Base-by-base conservation (phyloP, 2,329 filamentous ascomycete genomes). In the Exutisphaerella laricina region DNA sequence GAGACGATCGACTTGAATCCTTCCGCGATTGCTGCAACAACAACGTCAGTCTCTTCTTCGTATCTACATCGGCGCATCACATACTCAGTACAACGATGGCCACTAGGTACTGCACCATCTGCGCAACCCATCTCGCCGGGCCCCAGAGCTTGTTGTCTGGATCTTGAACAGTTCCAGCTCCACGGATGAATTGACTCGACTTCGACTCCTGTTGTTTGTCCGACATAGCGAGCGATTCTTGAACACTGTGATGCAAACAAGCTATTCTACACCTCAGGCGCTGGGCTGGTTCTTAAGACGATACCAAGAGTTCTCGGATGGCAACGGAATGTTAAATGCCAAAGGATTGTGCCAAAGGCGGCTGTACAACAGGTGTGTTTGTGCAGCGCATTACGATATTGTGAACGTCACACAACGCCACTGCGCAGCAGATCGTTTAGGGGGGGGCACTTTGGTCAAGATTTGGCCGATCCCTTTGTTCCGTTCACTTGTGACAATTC, bases 91-190 rank as follows among this genome's bases (percentile, higher is more conserved):
- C 50, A 18, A 57, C 39, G 20, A 58, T 41, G 2, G 56, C 56
- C 13, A 58, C 48, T 16, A 58, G 42, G 25, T 56, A 56, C 39
- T 58, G 56, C 3, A 58, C 44, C 43, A 57, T 49, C 20, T 48
- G 44, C 9, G 51, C 53, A 10, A 58, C 38, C 53, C 54, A 57
- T 41, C 48, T 44, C 6, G 54, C 56, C 4, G 56, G 56, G 22
- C 28, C 46, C 55, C 55, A 58, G 3, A 58, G 47, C 23, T 56
- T 54, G 32, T 48, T 30, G 3, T 58, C 54, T 4, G 55, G 55
- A 33, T 58, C 55, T n/a, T n/a, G n/a, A 18, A 58, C 54, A 13
- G 45, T 36, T 26, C 56, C 49, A 23, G 56, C 56, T 12, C 45
- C 47, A n/a, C 53, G 50, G 35, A 58, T 45, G 48, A 58, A 58